phyloP scores from a whole-genome alignment of 495 filamentous ascomycete genomes.

The Usnea hakonensis region DNA sequence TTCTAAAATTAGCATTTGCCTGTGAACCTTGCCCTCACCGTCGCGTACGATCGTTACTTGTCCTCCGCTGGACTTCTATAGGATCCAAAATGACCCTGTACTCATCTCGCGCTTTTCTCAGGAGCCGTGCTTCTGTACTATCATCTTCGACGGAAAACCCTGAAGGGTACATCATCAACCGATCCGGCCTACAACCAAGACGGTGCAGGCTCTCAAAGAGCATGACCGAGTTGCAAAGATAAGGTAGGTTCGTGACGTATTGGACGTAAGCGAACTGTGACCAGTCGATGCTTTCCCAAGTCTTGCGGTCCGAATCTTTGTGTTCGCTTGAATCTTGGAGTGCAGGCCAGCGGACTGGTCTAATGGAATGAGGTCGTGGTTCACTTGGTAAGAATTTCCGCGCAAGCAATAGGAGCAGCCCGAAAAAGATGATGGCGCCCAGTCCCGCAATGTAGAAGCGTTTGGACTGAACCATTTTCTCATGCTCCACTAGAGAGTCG shows the following conservation, averaged over 20 bases:
- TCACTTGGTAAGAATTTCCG: not conserved
- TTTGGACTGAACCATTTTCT: not conserved
- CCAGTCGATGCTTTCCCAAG: slow-evolving; percentile 37
- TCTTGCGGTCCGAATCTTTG: not conserved
- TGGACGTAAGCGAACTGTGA: slow-evolving; percentile 57
- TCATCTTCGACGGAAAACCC: slow-evolving; percentile 41
- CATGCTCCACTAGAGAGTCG: not conserved
- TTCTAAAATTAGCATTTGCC: not conserved
- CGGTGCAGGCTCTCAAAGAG: slow-evolving; percentile 55
- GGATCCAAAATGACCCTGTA: slow-evolving; percentile 54
- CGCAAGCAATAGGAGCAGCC: not conserved
- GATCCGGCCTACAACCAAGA: slow-evolving; percentile 52
- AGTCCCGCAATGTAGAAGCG: not conserved
- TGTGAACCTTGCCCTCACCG: not conserved
- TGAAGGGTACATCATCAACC: slow-evolving; percentile 56
- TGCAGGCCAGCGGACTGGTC: not conserved
- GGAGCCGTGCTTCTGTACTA: slow-evolving; percentile 43
- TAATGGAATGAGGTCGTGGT: not conserved
- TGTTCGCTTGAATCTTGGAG: not conserved
- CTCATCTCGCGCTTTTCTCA: slow-evolving; percentile 49
- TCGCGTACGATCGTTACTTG: slow-evolving; percentile 36
- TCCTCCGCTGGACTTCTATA: slow-evolving; percentile 46
- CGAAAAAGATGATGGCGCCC: not conserved
- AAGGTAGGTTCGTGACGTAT: slow-evolving; percentile 58
- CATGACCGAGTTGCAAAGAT: slow-evolving; percentile 69